Percentiles rank a stretch among this genome's conserved stretches.
Conservation (phyloP, 768 basidiomycete genomes). For the Boletus tomentosulus region DNA sequence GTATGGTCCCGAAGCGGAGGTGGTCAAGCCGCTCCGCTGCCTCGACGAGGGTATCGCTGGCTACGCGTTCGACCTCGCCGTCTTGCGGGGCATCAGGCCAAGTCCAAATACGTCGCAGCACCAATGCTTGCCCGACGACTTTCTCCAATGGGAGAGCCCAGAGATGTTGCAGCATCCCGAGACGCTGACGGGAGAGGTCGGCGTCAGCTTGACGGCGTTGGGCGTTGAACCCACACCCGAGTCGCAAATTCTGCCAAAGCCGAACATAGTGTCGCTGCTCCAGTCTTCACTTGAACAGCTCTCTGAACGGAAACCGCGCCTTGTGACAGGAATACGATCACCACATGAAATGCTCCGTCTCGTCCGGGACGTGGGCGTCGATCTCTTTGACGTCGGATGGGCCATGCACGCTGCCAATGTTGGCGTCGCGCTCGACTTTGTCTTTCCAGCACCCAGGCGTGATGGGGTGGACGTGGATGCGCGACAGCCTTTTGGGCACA, state of each 20-base stretch:
- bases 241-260: not conserved
- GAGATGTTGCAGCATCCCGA: conserved; percentile 15
- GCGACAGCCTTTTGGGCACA: conserved; percentile 53
- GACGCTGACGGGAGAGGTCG: not conserved
- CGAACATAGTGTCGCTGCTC: conserved; percentile 41
- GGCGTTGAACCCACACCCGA: not conserved
- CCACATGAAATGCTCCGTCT: conserved; percentile 77
- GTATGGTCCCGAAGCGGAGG: conserved; percentile 50
- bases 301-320: conserved; percentile 54
- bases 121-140: conserved; percentile 7
- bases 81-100: conserved; percentile 33
- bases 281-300: conserved; percentile 56
- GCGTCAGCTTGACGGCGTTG: not conserved
- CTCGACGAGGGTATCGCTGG: conserved; percentile 70
- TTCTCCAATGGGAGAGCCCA: conserved; percentile 12
- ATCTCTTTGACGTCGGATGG: conserved; percentile 75
- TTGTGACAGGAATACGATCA: conserved; percentile 50
- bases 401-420: conserved; percentile 61
- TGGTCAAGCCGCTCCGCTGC: conserved; percentile 44
- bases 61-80: conserved; percentile 66
- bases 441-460: conserved; percentile 48
- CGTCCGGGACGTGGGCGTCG: conserved; percentile 61
- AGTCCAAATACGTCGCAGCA: conserved; percentile 14
- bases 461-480: not conserved
- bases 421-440: conserved; percentile 77